These are phyloP conservation scores for Podila minutissima DNA, from an alignment of 192 early-diverging fungal species.

Conservation along the genomic window DNA sequence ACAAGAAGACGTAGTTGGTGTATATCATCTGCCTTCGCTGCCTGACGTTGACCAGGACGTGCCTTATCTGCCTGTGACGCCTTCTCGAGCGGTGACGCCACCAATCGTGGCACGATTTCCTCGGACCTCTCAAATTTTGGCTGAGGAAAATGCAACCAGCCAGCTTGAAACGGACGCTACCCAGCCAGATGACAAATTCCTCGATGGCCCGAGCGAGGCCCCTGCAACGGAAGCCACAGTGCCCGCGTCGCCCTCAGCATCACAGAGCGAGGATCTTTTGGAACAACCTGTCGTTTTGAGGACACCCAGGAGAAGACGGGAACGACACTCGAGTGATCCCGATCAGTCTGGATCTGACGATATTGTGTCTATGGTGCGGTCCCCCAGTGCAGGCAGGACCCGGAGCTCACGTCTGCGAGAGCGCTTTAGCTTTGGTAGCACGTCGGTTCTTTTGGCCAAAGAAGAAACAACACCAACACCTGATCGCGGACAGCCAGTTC, in stretches of 20 bases:
- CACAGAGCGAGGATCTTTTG: background rate
- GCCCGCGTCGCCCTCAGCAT: conserved; percentile 8
- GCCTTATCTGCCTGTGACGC: too few relatives aligned
- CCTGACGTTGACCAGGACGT: too few relatives aligned
- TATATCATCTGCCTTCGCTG: too few relatives aligned
- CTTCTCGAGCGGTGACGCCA: too few relatives aligned
- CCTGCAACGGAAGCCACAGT: background rate
- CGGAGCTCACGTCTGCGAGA: conserved; percentile 5
- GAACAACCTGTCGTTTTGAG: background rate
- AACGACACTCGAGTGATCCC: conserved; percentile 6
- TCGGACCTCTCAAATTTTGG: background rate
- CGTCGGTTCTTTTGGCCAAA: background rate
- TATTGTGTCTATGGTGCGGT: conserved; percentile 26
- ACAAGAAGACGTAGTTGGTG: too few relatives aligned
- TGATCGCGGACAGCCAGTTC: background rate
- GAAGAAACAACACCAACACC: background rate
- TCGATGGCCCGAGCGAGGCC: conserved; percentile 8
- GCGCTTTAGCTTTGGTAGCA: background rate
- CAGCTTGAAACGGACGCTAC: conserved; percentile 33
- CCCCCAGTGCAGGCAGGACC: conserved; percentile 27
- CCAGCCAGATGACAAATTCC: conserved; percentile 35
- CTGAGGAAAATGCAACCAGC: conserved; percentile 7
- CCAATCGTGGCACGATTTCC: background rate
- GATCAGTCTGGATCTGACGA: conserved; percentile 23
- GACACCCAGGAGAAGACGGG: background rate